phyloP scores from a whole-genome alignment of 1,139 yeast genomes.

The Magnusiomyces suaveolens region DNA sequence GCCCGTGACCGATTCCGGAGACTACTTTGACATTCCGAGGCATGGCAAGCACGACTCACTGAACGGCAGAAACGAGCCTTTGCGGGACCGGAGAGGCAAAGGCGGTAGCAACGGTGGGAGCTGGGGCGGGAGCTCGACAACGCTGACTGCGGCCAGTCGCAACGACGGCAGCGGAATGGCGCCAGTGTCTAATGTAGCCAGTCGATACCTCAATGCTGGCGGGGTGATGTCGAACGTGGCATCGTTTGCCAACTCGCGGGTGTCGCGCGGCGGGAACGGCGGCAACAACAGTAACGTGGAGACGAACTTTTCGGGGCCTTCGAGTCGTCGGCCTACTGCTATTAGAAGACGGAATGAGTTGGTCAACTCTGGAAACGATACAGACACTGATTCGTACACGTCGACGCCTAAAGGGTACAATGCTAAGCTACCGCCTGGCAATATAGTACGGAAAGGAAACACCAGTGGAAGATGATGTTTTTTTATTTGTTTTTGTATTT shows the following conservation, averaged over 20 bases:
- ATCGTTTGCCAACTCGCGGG: not conserved
- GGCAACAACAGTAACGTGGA: not conserved
- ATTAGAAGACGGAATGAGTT: not conserved
- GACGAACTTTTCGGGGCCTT: not conserved
- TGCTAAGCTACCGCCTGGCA: not conserved
- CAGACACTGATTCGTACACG: not conserved
- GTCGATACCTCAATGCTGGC: slow-evolving; percentile 4
- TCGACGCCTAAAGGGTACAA: not conserved
- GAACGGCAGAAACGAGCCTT: not conserved
- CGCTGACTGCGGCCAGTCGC: not conserved
- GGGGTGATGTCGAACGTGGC: not conserved
- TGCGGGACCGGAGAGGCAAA: not conserved
- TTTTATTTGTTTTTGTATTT: not conserved
- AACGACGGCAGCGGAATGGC: not conserved
- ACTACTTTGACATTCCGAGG: not conserved
- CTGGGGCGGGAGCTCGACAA: not conserved
- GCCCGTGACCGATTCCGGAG: not conserved
- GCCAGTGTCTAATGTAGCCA: not conserved
- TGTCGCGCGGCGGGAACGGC: not conserved
- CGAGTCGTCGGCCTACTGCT: not conserved
- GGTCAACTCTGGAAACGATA: not conserved
- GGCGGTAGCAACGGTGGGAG: not conserved
- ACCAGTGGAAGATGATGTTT: not conserved
- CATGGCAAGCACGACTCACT: not conserved
- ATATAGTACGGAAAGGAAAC: not conserved